Evolutionary conservation across 176 grass and related monocot species (phyloP).

Genomic region (Chloris gayana): DNA sequence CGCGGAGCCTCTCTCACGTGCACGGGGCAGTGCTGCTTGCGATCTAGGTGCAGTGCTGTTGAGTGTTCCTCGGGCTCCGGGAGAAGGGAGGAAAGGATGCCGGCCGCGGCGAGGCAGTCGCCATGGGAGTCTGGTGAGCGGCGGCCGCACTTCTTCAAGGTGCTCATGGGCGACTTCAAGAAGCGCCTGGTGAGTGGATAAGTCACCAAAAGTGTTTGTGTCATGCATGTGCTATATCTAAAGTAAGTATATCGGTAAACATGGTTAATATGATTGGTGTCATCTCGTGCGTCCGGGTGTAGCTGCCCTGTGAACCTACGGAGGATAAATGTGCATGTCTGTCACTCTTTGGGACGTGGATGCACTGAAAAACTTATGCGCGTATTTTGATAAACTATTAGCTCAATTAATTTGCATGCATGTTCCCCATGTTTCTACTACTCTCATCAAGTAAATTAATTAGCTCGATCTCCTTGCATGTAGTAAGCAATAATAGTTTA

Average conservation of each 20-base stretch:
- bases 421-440: neutral
- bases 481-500: neutral
- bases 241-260: no score
- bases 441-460: neutral
- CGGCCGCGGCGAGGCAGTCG: slow-evolving; percentile 22
- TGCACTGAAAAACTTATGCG: neutral
- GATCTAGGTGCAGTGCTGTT: neutral
- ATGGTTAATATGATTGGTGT: neutral
- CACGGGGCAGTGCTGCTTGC: neutral
- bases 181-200: slow-evolving; percentile 64
- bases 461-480: neutral
- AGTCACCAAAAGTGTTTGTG: neutral
- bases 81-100: neutral
- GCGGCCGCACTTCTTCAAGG: slow-evolving; percentile 95
- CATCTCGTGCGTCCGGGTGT: neutral
- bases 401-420: no score
- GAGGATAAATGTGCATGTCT: neutral
- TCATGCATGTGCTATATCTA: slow-evolving; percentile 1
- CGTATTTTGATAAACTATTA: neutral
- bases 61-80: neutral
- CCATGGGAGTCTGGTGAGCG: slow-evolving; percentile 39
- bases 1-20: neutral
- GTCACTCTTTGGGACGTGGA: neutral
- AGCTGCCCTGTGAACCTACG: neutral
- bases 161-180: slow-evolving; percentile 82